phyloP scores from a whole-genome alignment of 208 protist genomes.

The Phytomonas serpens region DNA sequence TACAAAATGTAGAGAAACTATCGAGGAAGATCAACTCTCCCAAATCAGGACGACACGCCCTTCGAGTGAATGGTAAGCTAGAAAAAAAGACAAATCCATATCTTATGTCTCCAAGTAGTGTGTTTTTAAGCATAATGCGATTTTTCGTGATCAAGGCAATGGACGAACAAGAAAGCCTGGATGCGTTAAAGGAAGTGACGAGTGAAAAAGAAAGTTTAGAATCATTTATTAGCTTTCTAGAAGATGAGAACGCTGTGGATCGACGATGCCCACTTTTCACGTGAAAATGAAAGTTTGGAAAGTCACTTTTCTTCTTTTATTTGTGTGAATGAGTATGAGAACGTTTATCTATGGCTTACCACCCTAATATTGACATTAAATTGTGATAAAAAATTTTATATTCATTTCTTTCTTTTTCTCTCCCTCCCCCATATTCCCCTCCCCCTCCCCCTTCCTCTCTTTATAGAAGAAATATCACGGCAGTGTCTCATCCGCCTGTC shows the following conservation, averaged over 20 bases:
- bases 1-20: not conserved
- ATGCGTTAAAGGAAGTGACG: slow-evolving; percentile 22
- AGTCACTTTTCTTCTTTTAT: slow-evolving; percentile 13
- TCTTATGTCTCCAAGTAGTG: not conserved
- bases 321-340: slow-evolving; percentile 5
- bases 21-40: not conserved
- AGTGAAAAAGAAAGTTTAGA: slow-evolving; percentile 27
- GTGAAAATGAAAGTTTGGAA: not conserved
- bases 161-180: slow-evolving; percentile 17
- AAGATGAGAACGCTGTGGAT: slow-evolving; percentile 11
- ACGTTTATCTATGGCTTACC: slow-evolving; percentile 9
- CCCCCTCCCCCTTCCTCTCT: not conserved
- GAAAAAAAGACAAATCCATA: not conserved
- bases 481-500: not conserved
- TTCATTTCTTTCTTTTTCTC: not conserved
- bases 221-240: slow-evolving; percentile 22
- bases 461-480: not conserved
- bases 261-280: slow-evolving; percentile 3
- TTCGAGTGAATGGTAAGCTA: not conserved
- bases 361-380: not conserved
- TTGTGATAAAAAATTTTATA: slow-evolving; percentile 1
- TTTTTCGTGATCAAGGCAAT: slow-evolving; percentile 14
- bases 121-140: slow-evolving; percentile 8
- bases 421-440: too few species aligned
- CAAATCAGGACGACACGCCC: not conserved